phyloP scores from a whole-genome alignment of 1,139 yeast species.

The Torulaspora pretoriensis region DNA sequence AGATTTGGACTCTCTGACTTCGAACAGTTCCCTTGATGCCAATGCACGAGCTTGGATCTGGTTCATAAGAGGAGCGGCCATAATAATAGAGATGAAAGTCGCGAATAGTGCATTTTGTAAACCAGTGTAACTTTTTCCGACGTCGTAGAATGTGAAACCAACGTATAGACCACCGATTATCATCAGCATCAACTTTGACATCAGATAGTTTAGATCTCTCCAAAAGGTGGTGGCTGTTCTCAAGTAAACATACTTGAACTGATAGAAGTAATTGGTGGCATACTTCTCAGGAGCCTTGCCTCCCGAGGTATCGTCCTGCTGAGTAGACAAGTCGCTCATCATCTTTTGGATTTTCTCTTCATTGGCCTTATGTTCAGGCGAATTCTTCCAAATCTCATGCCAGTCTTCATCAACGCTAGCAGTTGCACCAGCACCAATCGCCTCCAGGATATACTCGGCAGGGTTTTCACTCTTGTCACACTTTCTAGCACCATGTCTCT shows the following conservation, averaged over 20 bases:
- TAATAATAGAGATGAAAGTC: conserved; percentile 44
- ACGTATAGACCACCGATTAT: conserved; percentile 41
- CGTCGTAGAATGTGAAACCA: conserved; percentile 45
- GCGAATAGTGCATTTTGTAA: conserved; percentile 49
- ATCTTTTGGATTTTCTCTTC: conserved; percentile 32
- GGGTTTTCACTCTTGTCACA: conserved; percentile 51
- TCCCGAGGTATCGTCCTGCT: conserved; percentile 11
- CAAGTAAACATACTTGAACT: conserved; percentile 37
- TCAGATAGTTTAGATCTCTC: conserved; percentile 44
- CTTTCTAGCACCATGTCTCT: conserved; percentile 49
- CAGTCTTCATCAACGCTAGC: conserved; percentile 46
- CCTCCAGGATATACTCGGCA: conserved; percentile 57
- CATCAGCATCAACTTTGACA: conserved; percentile 42
- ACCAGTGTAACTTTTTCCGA: conserved; percentile 38
- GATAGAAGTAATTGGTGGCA: conserved; percentile 42
- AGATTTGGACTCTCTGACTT: conserved; percentile 60
- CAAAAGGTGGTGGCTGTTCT: conserved; percentile 43
- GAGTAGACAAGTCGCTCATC: conserved; percentile 19
- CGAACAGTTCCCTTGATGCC: conserved; percentile 52
- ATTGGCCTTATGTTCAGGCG: conserved; percentile 36
- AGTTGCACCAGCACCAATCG: conserved; percentile 59
- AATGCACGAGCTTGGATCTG: conserved; percentile 48
- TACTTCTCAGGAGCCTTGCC: conserved; percentile 27
- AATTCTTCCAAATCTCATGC: conserved; percentile 46
- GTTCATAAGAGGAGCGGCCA: conserved; percentile 43